Percentiles rank a stretch among this genome's conserved stretches.
These are phyloP conservation scores for Neurospora sp. DNA, from an alignment of 495 filamentous ascomycete genomes.

Conservation along the genomic window DNA sequence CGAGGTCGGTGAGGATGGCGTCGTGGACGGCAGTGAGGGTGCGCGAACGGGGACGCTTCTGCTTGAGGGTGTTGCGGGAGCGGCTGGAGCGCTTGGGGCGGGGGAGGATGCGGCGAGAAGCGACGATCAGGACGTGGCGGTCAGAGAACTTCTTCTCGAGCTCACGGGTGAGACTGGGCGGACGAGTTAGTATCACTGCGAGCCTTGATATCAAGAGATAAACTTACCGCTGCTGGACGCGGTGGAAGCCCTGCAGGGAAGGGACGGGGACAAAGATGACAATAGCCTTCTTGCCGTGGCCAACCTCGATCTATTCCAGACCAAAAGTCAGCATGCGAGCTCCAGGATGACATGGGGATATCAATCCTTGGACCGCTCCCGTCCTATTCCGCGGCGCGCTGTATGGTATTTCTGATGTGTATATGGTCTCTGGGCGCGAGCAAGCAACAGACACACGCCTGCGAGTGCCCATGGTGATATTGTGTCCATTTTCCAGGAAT, in stretches of 20 bases:
- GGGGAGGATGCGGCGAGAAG: conserved; percentile 95
- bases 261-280: conserved; percentile 99
- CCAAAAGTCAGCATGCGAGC: conserved; percentile 59
- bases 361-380: conserved; percentile 57
- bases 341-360: conserved; percentile 35
- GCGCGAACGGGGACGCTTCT: conserved; percentile 96
- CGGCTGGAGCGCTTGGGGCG: conserved; percentile 93
- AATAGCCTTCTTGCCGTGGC: conserved; percentile 99
- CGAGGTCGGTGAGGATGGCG: conserved; percentile 87
- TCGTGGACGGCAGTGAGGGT: conserved; percentile 98
- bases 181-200: conserved; percentile 11
- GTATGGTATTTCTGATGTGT: conserved; percentile 21
- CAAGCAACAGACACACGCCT: conserved; percentile 4
- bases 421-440: conserved; percentile 13
- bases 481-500: neutral
- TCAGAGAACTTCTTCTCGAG: conserved; percentile 99
- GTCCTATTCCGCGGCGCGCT: conserved; percentile 49
- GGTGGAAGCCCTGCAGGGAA: conserved; percentile 89
- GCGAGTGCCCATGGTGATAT: conserved; percentile 1
- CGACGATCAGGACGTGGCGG: conserved; percentile 97
- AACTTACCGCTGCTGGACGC: conserved; percentile 95
- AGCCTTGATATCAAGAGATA: neutral
- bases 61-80: conserved; percentile 83
- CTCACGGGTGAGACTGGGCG: conserved; percentile 87
- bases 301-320: conserved; percentile 87